A percentile compares a stretch with the other conserved stretches of the same genome.
Evolutionary conservation across 805 yeast species (phyloP).

Genomic region (Saturnispora sekii): DNA sequence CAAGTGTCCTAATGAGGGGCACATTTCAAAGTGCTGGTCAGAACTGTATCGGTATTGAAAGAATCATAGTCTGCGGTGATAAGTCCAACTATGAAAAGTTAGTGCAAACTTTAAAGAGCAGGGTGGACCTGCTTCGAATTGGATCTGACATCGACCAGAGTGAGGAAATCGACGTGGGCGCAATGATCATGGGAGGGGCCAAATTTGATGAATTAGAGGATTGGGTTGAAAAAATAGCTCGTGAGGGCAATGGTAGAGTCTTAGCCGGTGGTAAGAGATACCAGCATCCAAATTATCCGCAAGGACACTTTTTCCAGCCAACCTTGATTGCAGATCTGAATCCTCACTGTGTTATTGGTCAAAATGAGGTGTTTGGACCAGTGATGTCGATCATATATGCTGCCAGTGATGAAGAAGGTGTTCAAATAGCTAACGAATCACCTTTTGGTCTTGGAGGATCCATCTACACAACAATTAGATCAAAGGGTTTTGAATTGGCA

Average conservation of each 20-base stretch:
- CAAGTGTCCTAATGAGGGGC: slow-evolving; percentile 87
- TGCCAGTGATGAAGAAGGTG: slow-evolving; percentile 51
- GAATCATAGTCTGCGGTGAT: slow-evolving; percentile 70
- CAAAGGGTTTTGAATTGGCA: slow-evolving; percentile 53
- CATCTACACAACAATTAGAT: slow-evolving; percentile 62
- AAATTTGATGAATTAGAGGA: slow-evolving; percentile 61
- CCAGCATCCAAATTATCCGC: slow-evolving; percentile 86
- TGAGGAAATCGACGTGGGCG: slow-evolving; percentile 93
- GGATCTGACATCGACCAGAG: slow-evolving; percentile 91
- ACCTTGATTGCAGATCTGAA: slow-evolving; percentile 80
- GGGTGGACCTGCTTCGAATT: slow-evolving; percentile 55
- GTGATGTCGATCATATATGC: slow-evolving; percentile 75
- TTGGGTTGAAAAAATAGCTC: slow-evolving; percentile 64
- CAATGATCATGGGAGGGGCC: slow-evolving; percentile 68
- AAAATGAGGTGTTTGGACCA: slow-evolving; percentile 93
- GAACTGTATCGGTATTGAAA: slow-evolving; percentile 94
- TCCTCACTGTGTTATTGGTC: slow-evolving; percentile 67
- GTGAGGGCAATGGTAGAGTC: slow-evolving; percentile 63
- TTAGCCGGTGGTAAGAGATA: slow-evolving; percentile 73
- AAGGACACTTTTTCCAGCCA: slow-evolving; percentile 90
- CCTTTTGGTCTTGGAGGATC: slow-evolving; percentile 90
- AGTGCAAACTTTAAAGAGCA: slow-evolving; percentile 42
- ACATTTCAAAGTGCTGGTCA: slow-evolving; percentile 97
- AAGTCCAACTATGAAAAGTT: slow-evolving; percentile 51
- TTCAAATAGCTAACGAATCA: slow-evolving; percentile 71